Percentiles rank a stretch among this genome's conserved stretches.
Evolutionary conservation across 2,329 filamentous ascomycete genomes (phyloP).

Genomic region (Ophiocordyceps camponoti-floridani): DNA sequence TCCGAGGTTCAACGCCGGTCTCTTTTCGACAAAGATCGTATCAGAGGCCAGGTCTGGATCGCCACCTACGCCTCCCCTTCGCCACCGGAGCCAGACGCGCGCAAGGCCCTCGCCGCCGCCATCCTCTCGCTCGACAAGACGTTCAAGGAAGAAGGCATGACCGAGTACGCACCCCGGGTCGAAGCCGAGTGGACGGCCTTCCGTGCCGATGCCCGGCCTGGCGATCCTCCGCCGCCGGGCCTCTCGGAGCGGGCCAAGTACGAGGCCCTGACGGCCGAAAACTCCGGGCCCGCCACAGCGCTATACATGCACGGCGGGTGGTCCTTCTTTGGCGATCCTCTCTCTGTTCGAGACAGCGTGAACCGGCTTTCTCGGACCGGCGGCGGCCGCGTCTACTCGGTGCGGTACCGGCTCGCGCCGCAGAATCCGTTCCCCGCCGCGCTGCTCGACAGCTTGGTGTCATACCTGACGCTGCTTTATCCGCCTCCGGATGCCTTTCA

Average conservation of each 20-base stretch:
- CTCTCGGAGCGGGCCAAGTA: slow-evolving; percentile 49
- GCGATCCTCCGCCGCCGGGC: slow-evolving; percentile 28
- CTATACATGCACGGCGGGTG: slow-evolving; percentile 65
- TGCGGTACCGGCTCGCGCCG: slow-evolving; percentile 59
- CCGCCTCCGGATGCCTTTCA: slow-evolving; percentile 53
- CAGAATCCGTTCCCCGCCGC: slow-evolving; percentile 60
- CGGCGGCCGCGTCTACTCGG: slow-evolving; percentile 49
- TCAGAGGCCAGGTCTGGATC: no score
- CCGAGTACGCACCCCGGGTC: slow-evolving; percentile 33
- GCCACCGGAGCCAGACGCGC: no score
- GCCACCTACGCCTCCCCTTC: no score
- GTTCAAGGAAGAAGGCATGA: slow-evolving; percentile 13
- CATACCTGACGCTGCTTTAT: slow-evolving; percentile 56
- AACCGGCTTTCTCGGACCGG: slow-evolving; percentile 47
- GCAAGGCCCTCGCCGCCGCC: no score
- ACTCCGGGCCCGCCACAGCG: slow-evolving; percentile 41
- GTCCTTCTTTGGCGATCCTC: slow-evolving; percentile 58
- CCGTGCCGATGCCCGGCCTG: slow-evolving; percentile 31
- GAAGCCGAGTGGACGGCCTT: slow-evolving; percentile 66
- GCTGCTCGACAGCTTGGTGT: slow-evolving; percentile 52
- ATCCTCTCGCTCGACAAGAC: no score
- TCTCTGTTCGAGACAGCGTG: slow-evolving; percentile 42
- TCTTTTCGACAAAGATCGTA: no score
- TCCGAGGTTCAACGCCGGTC: no score
- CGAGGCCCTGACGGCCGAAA: slow-evolving; percentile 47